Base-by-base conservation (phyloP, 768 basidiomycete genomes). In the Boletus coccyginus region DNA sequence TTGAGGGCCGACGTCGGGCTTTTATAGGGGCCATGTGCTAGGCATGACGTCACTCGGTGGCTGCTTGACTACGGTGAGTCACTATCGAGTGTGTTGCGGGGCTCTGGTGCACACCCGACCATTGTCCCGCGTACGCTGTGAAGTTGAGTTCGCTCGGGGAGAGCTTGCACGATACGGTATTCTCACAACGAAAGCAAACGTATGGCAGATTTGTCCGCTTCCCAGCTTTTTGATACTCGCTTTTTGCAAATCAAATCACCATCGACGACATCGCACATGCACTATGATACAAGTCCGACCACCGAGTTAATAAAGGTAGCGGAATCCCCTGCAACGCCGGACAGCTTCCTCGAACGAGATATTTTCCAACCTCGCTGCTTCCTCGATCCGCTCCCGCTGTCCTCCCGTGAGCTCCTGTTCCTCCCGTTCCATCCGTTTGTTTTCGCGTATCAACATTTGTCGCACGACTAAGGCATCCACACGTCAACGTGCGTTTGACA, bases 261-360 rank as follows among this genome's bases (percentile, higher is more conserved):
- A 5, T n/a, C 19, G 12, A 27, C 21, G 19, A 47, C 31, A 17
- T 48, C 17, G 19, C 17, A 13, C 5, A 50, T 6, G 16, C 27
- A 27, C 38, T 21, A 21, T 21, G 21, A 38, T 7, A 5, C 21
- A 14, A 38, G 38, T 12, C 9, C 6, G 12, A 19, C 8, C 24
- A n/a, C 7, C 24, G 24, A n/a, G 35, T 43, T 57, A 41, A 57
- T 81, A 78, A 45, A 85, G 66, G 65, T 84, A 86, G 39, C 83
- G 72, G 72, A 84, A 84, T 0, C 81, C 81, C 65, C 77, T 82
- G 61, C 79, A 76, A 59, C 78, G 75, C 58, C 77, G 76, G 66
- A 84, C 68, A 4, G 83, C 85, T 62, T 85, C 78, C 32, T 84
- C 81, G 56, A 85, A 78, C 3, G 79, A 78, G 19, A 86, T 75